A percentile compares a stretch with the other conserved stretches of the same genome.
These are phyloP conservation scores for Didymella keratinophila DNA, from an alignment of 2,329 filamentous ascomycete genomes.

Conservation along the genomic window DNA sequence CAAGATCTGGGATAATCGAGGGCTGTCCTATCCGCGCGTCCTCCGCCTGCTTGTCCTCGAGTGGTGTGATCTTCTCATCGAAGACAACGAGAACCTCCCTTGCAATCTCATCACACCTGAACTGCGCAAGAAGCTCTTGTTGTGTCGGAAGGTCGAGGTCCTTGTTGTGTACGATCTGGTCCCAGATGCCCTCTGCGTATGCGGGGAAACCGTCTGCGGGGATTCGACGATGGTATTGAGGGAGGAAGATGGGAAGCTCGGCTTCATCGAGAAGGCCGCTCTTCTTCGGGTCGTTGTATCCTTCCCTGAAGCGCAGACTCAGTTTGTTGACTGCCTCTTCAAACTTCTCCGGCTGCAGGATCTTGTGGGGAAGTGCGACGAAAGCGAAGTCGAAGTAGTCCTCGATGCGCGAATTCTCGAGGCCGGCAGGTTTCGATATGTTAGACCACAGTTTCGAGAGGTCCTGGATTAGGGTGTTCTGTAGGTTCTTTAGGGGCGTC, in stretches of 20 bases:
- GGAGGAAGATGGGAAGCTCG: slow-evolving; percentile 81
- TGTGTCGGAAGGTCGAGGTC: slow-evolving; percentile 96
- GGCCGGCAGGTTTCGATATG: slow-evolving; percentile 86
- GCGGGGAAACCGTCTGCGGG: slow-evolving; percentile 96
- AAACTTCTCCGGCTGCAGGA: slow-evolving; percentile 93
- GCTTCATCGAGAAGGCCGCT: slow-evolving; percentile 72
- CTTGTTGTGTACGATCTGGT: slow-evolving; percentile 99
- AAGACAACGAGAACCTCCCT: slow-evolving; percentile 86
- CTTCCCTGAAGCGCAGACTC: slow-evolving; percentile 81
- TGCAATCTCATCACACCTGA: slow-evolving; percentile 95
- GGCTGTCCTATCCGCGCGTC: slow-evolving; percentile 75
- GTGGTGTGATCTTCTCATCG: slow-evolving; percentile 78
- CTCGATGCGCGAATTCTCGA: slow-evolving; percentile 88
- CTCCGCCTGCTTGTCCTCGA: slow-evolving; percentile 86
- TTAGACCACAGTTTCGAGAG: slow-evolving; percentile 90
- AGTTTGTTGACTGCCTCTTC: slow-evolving; percentile 79
- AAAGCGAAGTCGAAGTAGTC: slow-evolving; percentile 99
- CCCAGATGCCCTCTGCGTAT: slow-evolving; percentile 95
- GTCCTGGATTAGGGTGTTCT: slow-evolving; percentile 89
- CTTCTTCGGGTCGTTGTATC: slow-evolving; percentile 73
- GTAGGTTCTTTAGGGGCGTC: slow-evolving; percentile 88
- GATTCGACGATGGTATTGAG: slow-evolving; percentile 94
- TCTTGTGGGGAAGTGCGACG: slow-evolving; percentile 93
- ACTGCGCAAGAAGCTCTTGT: slow-evolving; percentile 95
- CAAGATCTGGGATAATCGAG: slow-evolving; percentile 76